Base-by-base conservation (phyloP, 495 filamentous ascomycete species). In the Lophiotrema nucula region DNA sequence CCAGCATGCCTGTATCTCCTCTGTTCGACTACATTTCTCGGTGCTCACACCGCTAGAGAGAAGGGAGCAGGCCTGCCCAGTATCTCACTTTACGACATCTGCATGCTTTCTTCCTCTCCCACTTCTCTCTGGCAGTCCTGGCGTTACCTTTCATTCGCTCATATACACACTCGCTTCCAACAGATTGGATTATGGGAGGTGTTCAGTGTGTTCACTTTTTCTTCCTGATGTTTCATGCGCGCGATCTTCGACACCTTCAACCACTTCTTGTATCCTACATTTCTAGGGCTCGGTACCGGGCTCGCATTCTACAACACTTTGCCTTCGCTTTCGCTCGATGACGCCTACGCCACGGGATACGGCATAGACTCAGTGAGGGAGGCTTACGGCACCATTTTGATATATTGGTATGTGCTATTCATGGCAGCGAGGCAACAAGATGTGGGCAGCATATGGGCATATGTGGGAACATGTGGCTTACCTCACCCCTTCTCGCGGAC, bases 11-110 rank as follows among this genome's bases (percentile, higher is more conserved):
- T n/a, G n/a, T n/a, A n/a, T n/a, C n/a, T n/a, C n/a, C n/a, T n/a
- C n/a, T n/a, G n/a, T n/a, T n/a, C n/a, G n/a, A n/a, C n/a, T n/a
- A n/a, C 44, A 48, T 49, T 48, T 43, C 6, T n/a, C 23, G 21
- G 46, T 12, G 25, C 19, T 52, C 47, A 44, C 25, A 35, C 49
- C 44, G 35, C 56, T 44, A 31, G 61, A 59, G 61, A 59, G 50
- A 56, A 59, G 61, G 61, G 50, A 59, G 61, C 61, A 47, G 61
- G 61, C 39, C 49, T 64, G 42, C 61, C 61, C 50, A 59, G 33
- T 46, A 25, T 53, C 50, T 60, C 56, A 46, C 27, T 55, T 64
- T 42, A 64, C 56, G 61, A 64, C 45, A 15, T 22, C 6, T 52
- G 41, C 46, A 46, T 60, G 47, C 21, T 48, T 44, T 42, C 60